Percentiles rank a stretch among this genome's conserved stretches.
These are phyloP conservation scores for Euphorbia schlechtendalii DNA, from an alignment of 441 rosid species.

Conservation along the genomic window DNA sequence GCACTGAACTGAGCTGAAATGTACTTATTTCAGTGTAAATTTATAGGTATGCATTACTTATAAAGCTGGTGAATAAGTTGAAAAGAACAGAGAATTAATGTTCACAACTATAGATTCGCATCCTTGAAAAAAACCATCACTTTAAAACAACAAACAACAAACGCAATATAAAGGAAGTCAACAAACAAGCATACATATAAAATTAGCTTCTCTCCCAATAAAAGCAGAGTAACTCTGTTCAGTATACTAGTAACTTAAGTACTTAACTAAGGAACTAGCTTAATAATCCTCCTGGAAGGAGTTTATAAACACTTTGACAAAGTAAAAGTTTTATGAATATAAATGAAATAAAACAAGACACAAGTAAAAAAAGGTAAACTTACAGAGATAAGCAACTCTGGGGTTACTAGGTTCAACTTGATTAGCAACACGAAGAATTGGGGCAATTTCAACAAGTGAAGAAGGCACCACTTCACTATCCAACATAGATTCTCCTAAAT, in stretches of 20 bases:
- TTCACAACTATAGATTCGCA: not conserved
- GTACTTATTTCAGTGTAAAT: too few relatives aligned
- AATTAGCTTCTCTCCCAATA: not conserved
- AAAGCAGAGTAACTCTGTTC: not conserved
- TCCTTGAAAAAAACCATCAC: not conserved
- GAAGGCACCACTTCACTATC: slow-evolving; percentile 99
- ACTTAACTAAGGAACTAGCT: not conserved
- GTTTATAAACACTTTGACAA: not conserved
- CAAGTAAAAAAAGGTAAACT: slow-evolving; percentile 24
- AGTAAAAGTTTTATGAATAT: not conserved
- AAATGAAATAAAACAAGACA: not conserved
- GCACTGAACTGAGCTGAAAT: too few relatives aligned
- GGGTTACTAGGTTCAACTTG: slow-evolving; percentile 85
- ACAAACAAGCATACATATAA: too few relatives aligned
- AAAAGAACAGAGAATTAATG: too few relatives aligned
- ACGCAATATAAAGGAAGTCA: too few relatives aligned
- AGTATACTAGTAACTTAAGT: not conserved
- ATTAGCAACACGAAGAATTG: slow-evolving; percentile 98
- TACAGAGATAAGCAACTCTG: slow-evolving; percentile 97
- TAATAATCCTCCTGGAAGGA: not conserved
- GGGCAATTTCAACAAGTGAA: slow-evolving; percentile 87
- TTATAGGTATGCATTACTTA: too few relatives aligned
- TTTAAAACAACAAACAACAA: not conserved
- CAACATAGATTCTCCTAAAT: slow-evolving; percentile 75
- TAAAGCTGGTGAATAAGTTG: too few relatives aligned